phyloP scores from a whole-genome alignment of 2,329 filamentous ascomycete species.

The Nigrospora osmanthi region DNA sequence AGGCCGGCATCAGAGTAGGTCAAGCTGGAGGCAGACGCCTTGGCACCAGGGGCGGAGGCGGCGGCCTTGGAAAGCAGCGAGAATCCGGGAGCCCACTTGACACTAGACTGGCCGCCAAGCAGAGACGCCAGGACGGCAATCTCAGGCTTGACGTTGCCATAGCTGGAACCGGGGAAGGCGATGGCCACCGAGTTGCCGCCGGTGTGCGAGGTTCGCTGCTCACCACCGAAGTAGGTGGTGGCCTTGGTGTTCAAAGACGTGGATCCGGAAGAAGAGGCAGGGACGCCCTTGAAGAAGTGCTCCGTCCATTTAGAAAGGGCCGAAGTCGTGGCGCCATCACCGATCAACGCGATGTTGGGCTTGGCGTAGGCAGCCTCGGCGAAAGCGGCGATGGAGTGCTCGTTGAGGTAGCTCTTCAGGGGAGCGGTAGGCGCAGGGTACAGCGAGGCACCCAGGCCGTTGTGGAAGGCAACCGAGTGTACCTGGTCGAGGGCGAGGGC shows the following conservation, averaged over 20 bases:
- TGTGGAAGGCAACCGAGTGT: constrained; percentile 53
- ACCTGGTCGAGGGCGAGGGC: constrained; percentile 77
- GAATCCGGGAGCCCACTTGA: constrained; percentile 96
- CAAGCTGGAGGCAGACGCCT: constrained; percentile 65
- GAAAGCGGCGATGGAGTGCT: constrained; percentile 66
- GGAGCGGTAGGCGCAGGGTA: constrained; percentile 66
- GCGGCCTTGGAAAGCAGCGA: constrained; percentile 78
- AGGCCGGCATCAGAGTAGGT: constrained; percentile 94
- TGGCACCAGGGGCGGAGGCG: constrained; percentile 56
- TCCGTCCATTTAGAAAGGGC: constrained; percentile 83
- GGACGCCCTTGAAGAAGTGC: constrained; percentile 78
- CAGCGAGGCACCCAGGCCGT: constrained; percentile 74
- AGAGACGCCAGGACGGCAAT: constrained; percentile 79
- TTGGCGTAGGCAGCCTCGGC: constrained; percentile 77
- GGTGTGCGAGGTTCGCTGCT: constrained; percentile 77
- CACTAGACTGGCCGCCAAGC: constrained; percentile 79
- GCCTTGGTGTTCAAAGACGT: constrained; percentile 51
- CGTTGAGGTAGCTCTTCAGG: constrained; percentile 72
- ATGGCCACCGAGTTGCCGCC: constrained; percentile 79
- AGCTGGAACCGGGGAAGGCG: constrained; percentile 85
- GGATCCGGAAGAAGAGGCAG: constrained; percentile 43
- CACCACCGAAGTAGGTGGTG: constrained; percentile 87
- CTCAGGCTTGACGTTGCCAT: constrained; percentile 79
- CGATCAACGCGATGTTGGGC: constrained; percentile 84
- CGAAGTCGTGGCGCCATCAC: constrained; percentile 72